phyloP scores from a whole-genome alignment of 805 yeast species.

The Yarrowia yakushimensis region DNA sequence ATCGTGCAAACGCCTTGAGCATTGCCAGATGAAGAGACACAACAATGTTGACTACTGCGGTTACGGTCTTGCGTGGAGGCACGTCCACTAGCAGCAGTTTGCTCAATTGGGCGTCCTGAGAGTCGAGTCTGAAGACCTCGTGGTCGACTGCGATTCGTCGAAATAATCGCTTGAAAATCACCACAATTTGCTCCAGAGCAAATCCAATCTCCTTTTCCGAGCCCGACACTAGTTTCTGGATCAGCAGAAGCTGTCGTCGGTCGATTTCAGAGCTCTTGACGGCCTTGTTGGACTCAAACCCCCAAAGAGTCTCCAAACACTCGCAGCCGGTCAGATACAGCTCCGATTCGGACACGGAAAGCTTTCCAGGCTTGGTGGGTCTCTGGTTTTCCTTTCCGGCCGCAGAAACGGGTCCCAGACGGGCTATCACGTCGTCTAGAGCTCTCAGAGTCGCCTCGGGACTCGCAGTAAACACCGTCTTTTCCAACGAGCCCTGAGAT shows the following conservation, averaged over 20 bases:
- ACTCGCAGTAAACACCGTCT: not conserved
- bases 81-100: conserved; percentile 8
- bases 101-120: not conserved
- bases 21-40: conserved; percentile 13
- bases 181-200: conserved; percentile 11
- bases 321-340: not conserved
- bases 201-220: conserved; percentile 6
- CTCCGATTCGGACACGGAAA: not conserved
- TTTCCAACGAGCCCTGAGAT: not conserved
- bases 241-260: not conserved
- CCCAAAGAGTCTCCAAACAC: conserved; percentile 12
- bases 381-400: conserved; percentile 21
- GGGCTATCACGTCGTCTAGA: conserved; percentile 9
- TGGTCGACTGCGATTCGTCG: conserved; percentile 5
- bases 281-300: not conserved
- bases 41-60: conserved; percentile 10
- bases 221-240: conserved; percentile 7
- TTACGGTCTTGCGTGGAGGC: not conserved
- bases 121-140: not conserved
- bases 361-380: conserved; percentile 1
- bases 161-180: conserved; percentile 2
- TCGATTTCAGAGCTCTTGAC: conserved; percentile 18
- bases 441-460: not conserved
- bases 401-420: not conserved
- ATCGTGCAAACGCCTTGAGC: conserved; percentile 6